Conservation (phyloP, 2,329 filamentous ascomycete genomes). For the Phaeosphaeriaceae sp. region DNA sequence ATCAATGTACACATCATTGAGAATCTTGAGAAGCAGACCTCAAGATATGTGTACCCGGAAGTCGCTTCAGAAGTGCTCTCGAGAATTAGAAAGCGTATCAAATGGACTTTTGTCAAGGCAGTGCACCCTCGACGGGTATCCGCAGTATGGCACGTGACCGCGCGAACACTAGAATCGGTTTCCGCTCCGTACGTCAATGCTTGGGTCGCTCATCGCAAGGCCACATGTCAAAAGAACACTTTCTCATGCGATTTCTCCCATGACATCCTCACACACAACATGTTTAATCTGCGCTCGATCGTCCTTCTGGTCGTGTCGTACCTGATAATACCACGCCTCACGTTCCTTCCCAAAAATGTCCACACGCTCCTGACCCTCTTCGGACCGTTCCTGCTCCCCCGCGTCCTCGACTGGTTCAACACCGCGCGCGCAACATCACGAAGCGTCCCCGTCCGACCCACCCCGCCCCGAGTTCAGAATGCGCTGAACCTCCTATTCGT, state of each 20-base stretch:
- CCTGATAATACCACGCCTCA: constrained; percentile 47
- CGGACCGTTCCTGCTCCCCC: constrained; percentile 75
- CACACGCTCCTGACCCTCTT: constrained; percentile 60
- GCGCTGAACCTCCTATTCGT: constrained; percentile 68
- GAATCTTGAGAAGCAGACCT: not conserved
- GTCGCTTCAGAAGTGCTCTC: too few species aligned
- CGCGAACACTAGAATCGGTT: not conserved
- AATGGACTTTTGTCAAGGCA: too few species aligned
- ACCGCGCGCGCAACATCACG: constrained; percentile 53
- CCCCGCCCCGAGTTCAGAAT: constrained; percentile 63
- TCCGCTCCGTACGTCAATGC: not conserved
- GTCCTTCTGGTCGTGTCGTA: constrained; percentile 42
- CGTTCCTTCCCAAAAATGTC: constrained; percentile 42
- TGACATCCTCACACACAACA: constrained; percentile 22
- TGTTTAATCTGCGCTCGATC: constrained; percentile 45
- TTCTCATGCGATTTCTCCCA: constrained; percentile 4
- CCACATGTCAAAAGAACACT: constrained; percentile 17
- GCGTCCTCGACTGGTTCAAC: constrained; percentile 71
- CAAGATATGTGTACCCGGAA: too few species aligned
- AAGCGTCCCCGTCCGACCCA: constrained; percentile 62
- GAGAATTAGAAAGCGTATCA: too few species aligned
- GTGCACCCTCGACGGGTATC: too few species aligned
- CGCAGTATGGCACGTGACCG: not conserved
- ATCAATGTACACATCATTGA: not conserved
- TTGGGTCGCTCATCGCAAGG: constrained; percentile 3